These are phyloP conservation scores for Actinomortierella ambigua DNA, from an alignment of 371 early-diverging fungal genomes.

Conservation along the genomic window DNA sequence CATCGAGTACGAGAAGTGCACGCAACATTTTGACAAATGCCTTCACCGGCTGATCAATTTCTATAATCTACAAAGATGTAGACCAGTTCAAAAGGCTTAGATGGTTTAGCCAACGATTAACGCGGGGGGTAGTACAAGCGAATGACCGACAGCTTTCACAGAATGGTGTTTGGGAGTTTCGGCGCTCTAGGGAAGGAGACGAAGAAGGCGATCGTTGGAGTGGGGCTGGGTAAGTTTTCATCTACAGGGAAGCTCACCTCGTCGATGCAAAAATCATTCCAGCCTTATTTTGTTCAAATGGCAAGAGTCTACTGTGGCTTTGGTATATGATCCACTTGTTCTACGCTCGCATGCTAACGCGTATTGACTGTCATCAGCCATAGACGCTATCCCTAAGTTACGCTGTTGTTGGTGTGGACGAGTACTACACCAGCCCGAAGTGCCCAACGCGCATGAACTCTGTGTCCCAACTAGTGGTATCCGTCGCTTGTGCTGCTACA, in stretches of 20 bases:
- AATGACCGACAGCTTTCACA: constrained; percentile 7
- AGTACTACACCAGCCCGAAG: constrained; percentile 14
- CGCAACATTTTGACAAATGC: background rate
- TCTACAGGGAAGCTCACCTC: too few species aligned
- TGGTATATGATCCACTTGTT: background rate
- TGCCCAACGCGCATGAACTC: constrained; percentile 9
- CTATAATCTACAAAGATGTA: constrained; percentile 5
- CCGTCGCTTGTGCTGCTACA: constrained; percentile 7
- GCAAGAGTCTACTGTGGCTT: background rate
- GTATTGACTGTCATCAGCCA: too few species aligned
- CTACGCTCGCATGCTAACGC: background rate
- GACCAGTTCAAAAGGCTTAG: constrained; percentile 4
- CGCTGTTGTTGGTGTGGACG: constrained; percentile 10
- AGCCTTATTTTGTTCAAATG: too few species aligned
- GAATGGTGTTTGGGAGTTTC: constrained; percentile 6
- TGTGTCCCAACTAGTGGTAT: constrained; percentile 1
- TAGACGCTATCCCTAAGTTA: constrained; percentile 7
- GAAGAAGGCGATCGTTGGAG: constrained; percentile 6
- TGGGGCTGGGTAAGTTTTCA: too few species aligned
- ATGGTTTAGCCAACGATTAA: constrained; percentile 9
- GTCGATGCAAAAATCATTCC: too few species aligned
- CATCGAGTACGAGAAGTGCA: too few species aligned
- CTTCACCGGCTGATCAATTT: background rate
- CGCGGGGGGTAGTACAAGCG: constrained; percentile 3
- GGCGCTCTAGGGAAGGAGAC: background rate